These are phyloP conservation scores for Colletotrichum melonis DNA, from an alignment of 2,329 filamentous ascomycete species.

Conservation along the genomic window DNA sequence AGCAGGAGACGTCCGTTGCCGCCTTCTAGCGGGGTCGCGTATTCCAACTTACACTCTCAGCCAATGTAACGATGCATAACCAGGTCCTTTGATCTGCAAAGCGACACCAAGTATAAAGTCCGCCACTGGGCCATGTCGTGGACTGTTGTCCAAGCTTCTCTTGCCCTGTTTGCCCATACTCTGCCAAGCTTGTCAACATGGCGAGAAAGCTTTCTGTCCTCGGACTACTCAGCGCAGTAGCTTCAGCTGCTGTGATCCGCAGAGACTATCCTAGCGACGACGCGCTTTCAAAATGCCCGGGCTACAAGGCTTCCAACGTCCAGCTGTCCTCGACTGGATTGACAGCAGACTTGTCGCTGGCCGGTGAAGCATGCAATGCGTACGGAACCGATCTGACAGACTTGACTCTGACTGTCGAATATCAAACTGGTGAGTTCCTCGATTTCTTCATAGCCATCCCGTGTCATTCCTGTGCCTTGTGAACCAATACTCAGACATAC, in stretches of 20 bases:
- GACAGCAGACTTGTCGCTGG: constrained; percentile 51
- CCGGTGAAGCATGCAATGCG: constrained; percentile 40
- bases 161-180: background rate
- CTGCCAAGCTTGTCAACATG: constrained; percentile 22
- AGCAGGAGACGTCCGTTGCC: background rate
- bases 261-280: constrained; percentile 32
- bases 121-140: background rate
- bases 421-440: constrained; percentile 42
- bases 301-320: constrained; percentile 71
- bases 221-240: constrained; percentile 16
- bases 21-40: background rate
- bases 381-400: constrained; percentile 40
- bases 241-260: constrained; percentile 27
- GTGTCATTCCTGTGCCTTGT: background rate
- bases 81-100: constrained; percentile 5
- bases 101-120: constrained; percentile 13
- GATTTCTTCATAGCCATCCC: background rate
- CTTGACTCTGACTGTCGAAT: constrained; percentile 45
- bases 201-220: constrained; percentile 21
- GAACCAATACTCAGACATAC: background rate
- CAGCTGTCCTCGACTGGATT: constrained; percentile 63
- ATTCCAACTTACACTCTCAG: background rate
- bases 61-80: constrained; percentile 12
- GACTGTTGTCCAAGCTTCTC: background rate
- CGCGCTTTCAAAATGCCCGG: constrained; percentile 24